These are phyloP conservation scores for Parascedosporium putredinis DNA, from an alignment of 2,329 filamentous ascomycete species.

Conservation along the genomic window DNA sequence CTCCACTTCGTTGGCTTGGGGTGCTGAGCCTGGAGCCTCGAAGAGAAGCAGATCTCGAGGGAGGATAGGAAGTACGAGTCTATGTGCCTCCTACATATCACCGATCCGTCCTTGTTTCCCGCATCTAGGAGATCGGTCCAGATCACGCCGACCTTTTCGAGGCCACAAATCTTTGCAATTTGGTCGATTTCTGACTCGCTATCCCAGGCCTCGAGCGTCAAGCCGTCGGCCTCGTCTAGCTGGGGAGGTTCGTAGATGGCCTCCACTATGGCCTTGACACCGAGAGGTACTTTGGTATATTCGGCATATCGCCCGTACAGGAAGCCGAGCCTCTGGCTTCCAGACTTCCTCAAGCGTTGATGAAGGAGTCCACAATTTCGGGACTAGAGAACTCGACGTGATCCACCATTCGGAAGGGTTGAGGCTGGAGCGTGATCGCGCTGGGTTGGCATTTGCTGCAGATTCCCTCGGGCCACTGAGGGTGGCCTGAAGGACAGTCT, in stretches of 20 bases:
- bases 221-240: conserved; percentile 75
- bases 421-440: conserved; percentile 88
- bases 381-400: conserved; percentile 92
- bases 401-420: conserved; percentile 92
- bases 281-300: conserved; percentile 85
- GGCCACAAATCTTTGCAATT: conserved; percentile 69
- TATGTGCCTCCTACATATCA: conserved; percentile 89
- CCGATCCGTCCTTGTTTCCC: conserved; percentile 70
- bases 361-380: conserved; percentile 74
- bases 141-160: conserved; percentile 84
- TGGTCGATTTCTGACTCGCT: conserved; percentile 74
- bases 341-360: conserved; percentile 84
- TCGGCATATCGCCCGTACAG: conserved; percentile 85
- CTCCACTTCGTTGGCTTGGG: conserved; percentile 95
- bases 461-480: conserved; percentile 89
- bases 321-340: conserved; percentile 75
- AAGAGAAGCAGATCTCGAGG: conserved; percentile 80
- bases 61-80: conserved; percentile 94
- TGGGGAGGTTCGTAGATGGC: conserved; percentile 96
- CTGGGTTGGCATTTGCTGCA: conserved; percentile 98
- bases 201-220: conserved; percentile 75
- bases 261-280: conserved; percentile 90
- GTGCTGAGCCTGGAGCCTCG: conserved; percentile 76
- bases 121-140: conserved; percentile 87
- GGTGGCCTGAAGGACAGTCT: conserved; percentile 87